Evolutionary conservation across 371 early-diverging fungal genomes (phyloP).

Genomic region (Dichotomocladium elegans): DNA sequence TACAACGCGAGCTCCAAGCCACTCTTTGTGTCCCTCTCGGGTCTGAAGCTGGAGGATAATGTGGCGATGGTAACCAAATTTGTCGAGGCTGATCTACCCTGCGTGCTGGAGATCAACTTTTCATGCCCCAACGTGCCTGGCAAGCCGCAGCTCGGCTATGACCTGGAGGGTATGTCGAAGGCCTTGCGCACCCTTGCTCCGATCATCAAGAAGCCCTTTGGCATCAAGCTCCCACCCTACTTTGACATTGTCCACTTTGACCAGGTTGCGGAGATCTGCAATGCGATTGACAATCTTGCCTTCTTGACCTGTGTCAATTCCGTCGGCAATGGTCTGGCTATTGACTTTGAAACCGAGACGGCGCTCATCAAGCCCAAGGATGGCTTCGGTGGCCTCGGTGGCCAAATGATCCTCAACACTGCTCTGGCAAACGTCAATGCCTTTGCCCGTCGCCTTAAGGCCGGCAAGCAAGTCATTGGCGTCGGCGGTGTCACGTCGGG

Average conservation of each 20-base stretch:
- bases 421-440: conserved; percentile 51
- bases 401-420: conserved; percentile 38
- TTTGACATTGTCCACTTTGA: conserved; percentile 53
- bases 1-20: conserved; percentile 40
- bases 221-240: conserved; percentile 51
- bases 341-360: conserved; percentile 46
- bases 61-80: conserved; percentile 40
- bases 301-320: conserved; percentile 50
- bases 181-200: conserved; percentile 39
- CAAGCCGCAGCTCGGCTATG: conserved; percentile 48
- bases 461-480: conserved; percentile 44
- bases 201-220: conserved; percentile 45
- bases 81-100: conserved; percentile 35
- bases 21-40: conserved; percentile 45
- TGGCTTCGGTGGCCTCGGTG: conserved; percentile 52
- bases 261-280: conserved; percentile 34
- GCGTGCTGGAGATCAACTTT: conserved; percentile 44
- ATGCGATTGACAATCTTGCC: conserved; percentile 38
- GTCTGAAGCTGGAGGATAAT: conserved; percentile 41
- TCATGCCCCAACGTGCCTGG: conserved; percentile 52
- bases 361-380: conserved; percentile 48
- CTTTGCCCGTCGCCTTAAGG: conserved; percentile 36
- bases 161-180: conserved; percentile 45
- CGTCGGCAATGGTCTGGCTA: conserved; percentile 48
- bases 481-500: conserved; percentile 48